Evolutionary conservation across 2,329 filamentous ascomycete species (phyloP), one percentile per base, ranked within the genome.

Genomic region (Fusarium cicatricum): DNA sequence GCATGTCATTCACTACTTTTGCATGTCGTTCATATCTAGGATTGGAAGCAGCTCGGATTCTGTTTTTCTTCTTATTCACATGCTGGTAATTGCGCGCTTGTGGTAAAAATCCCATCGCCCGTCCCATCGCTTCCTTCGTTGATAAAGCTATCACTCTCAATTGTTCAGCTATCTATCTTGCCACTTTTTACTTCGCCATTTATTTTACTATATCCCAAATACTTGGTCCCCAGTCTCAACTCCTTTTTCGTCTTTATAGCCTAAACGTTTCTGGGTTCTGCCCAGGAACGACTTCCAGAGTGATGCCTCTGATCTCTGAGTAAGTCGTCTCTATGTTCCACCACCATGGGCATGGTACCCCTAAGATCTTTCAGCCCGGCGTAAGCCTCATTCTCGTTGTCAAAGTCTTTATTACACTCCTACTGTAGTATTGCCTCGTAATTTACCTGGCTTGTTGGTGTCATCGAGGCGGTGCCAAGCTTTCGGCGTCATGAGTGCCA

Each of bases 371-470:
- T 29, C 6, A 52, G 26, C 4, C 16, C 32, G 15, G 28, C 19
- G 14, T 56, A 52, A 10, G 47, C 38, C 38, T 43, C 14, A 3
- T 37, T 42, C 29, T 52, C 47, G 17, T 10, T 23, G 23, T 47
- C 26, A 15, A 43, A 56, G 14, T 28, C 10, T 3, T 47, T 11
- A 15, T 43, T 29, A 17, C 34, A 36, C 9, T 47, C 42, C 4
- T 39, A 14, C 38, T 32, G 47, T 2, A 56, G 14, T 2, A 42
- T 32, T 11, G 33, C 38, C n/a, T 56, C 47, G 10, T 38, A 52
- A n/a, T 15, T 51, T 10, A 38, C 53, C 3, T 7, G n/a, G 4
- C 40, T 37, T 17, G 47, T 37, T 2, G 15, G 21, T 36, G 15
- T n/a, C 47, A 4, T 52, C 32, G 8, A 29, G 19, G 11, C 34